These are phyloP conservation scores for Leccinum fuscescens DNA, from an alignment of 1,284 basidiomycete genomes.

Conservation along the genomic window DNA sequence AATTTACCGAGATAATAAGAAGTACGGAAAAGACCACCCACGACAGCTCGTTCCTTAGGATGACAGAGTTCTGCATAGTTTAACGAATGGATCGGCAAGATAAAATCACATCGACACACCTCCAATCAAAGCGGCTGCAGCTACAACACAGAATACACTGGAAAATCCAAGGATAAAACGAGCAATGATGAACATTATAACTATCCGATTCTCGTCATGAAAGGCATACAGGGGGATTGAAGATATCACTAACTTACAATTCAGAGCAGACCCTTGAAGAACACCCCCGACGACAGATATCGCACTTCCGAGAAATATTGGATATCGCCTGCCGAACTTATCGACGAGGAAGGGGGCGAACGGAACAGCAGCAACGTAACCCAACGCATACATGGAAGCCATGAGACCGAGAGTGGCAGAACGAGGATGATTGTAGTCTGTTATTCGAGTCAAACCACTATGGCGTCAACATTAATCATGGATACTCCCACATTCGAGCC, in stretches of 20 bases:
- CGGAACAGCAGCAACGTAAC: neutral
- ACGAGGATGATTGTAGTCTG: neutral
- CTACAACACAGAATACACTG: neutral
- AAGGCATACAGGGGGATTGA: neutral
- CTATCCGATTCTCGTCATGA: neutral
- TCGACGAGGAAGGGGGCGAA: neutral
- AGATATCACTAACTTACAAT: neutral
- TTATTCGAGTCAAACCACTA: neutral
- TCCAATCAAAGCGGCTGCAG: neutral
- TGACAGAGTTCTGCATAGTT: slow-evolving; percentile 29
- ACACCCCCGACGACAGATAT: neutral
- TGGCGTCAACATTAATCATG: neutral
- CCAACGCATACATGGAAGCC: neutral
- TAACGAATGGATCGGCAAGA: neutral
- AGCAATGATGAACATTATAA: neutral
- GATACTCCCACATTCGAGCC: neutral
- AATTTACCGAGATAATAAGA: too few species aligned
- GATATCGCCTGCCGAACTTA: neutral
- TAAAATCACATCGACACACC: neutral
- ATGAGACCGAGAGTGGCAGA: neutral
- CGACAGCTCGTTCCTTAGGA: slow-evolving; percentile 6
- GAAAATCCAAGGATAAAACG: neutral
- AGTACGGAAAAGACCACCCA: too few species aligned
- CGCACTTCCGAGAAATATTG: neutral
- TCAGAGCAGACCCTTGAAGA: neutral